Evolutionary conservation across 2,329 filamentous ascomycete species (phyloP).

Genomic region (Penicillium oxalicum): DNA sequence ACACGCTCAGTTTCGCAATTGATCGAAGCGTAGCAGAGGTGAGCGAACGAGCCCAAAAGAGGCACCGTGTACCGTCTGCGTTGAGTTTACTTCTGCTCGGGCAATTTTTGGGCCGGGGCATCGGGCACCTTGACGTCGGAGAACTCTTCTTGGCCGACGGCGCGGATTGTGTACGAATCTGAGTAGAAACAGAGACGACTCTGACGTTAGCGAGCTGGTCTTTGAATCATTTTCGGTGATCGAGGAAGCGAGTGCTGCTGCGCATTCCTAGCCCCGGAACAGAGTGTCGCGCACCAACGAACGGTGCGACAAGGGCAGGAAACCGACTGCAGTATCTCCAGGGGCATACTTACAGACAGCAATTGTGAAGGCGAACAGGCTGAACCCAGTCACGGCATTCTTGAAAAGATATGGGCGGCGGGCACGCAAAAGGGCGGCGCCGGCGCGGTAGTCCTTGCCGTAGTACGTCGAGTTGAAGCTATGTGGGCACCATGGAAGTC

Average conservation of each 20-base stretch:
- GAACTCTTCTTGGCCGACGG: constrained; percentile 94
- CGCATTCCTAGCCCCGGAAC: too few species aligned
- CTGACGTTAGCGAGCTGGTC: constrained; percentile 3
- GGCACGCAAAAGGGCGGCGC: constrained; percentile 82
- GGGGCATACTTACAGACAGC: constrained; percentile 71
- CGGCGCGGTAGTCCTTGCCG: constrained; percentile 77
- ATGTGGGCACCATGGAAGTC: constrained; percentile 2
- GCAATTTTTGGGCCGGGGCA: constrained; percentile 44
- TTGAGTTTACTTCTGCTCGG: constrained; percentile 15
- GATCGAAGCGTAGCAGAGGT: not conserved
- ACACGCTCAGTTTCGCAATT: constrained; percentile 8
- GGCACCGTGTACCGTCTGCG: not conserved
- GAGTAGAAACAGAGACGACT: not conserved
- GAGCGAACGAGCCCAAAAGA: not conserved
- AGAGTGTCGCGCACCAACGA: not conserved
- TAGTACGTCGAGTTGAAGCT: constrained; percentile 80
- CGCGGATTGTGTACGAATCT: constrained; percentile 70
- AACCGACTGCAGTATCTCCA: not conserved
- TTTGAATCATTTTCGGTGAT: not conserved
- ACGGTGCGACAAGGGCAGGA: not conserved
- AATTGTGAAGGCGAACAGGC: constrained; percentile 67
- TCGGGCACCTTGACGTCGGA: constrained; percentile 89
- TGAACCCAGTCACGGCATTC: constrained; percentile 76
- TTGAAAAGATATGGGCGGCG: constrained; percentile 86
- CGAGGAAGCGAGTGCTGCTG: too few species aligned